Conservation (phyloP, 2,329 filamentous ascomycete genomes). For the Pestalotiopsis sp. region DNA sequence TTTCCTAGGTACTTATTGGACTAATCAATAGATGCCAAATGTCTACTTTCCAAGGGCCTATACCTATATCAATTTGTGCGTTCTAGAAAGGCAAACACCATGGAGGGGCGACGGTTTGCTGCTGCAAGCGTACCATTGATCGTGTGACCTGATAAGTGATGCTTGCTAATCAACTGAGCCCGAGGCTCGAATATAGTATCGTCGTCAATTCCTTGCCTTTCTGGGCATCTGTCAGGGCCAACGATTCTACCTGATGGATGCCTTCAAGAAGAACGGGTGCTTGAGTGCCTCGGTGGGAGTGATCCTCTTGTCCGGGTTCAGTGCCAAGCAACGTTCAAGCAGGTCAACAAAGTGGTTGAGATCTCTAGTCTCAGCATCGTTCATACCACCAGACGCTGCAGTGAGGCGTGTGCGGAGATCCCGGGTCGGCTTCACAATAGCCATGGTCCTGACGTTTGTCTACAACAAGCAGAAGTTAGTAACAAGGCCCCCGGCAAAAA, state of each 20-base stretch:
- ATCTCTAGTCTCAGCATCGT: slow-evolving; percentile 73
- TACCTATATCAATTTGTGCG: too few species aligned
- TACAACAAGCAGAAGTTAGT: slow-evolving; percentile 32
- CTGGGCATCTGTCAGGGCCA: slow-evolving; percentile 6
- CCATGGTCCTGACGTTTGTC: slow-evolving; percentile 68
- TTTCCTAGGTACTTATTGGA: too few species aligned
- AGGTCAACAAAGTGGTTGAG: slow-evolving; percentile 84
- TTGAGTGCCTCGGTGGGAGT: slow-evolving; percentile 83
- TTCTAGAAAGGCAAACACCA: too few species aligned
- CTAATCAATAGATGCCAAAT: too few species aligned
- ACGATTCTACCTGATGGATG: slow-evolving; percentile 23
- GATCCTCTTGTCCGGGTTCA: slow-evolving; percentile 92
- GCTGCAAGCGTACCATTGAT: too few species aligned
- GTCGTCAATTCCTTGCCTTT: not conserved
- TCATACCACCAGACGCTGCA: slow-evolving; percentile 73
- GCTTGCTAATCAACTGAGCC: too few species aligned
- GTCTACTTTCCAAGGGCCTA: too few species aligned
- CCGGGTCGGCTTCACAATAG: slow-evolving; percentile 73
- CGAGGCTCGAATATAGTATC: too few species aligned
- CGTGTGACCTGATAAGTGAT: too few species aligned
- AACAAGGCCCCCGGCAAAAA: not conserved
- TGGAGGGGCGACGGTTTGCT: too few species aligned
- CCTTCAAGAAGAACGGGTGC: slow-evolving; percentile 77
- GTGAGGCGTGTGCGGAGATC: slow-evolving; percentile 82
- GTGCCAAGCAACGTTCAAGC: slow-evolving; percentile 80